Percentiles rank a stretch among this genome's conserved stretches.
Evolutionary conservation across 140 eudicot species (phyloP).

Genomic region (Erigeron philadelphicus): DNA sequence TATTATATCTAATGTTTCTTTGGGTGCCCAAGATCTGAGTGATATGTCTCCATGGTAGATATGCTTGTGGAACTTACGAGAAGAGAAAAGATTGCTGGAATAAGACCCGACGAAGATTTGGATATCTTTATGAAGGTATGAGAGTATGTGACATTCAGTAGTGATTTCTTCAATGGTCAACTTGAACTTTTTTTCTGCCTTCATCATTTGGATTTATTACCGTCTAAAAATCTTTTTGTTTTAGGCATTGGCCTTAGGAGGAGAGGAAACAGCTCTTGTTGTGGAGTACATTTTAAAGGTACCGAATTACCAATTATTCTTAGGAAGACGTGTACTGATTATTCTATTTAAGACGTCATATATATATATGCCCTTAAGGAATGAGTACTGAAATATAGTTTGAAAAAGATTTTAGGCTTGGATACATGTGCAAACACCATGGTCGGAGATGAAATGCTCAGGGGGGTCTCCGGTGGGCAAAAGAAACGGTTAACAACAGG

Average conservation of each 20-base stretch:
- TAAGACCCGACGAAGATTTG: constrained; percentile 94
- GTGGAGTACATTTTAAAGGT: constrained; percentile 95
- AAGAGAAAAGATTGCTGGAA: constrained; percentile 77
- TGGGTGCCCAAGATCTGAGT: constrained; percentile 32
- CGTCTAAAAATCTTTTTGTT: background rate
- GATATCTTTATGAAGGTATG: constrained; percentile 88
- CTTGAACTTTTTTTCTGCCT: background rate
- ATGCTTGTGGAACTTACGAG: constrained; percentile 91
- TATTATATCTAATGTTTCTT: background rate
- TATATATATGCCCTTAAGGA: no score
- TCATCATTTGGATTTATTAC: constrained; percentile 6
- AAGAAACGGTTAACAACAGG: constrained; percentile 96
- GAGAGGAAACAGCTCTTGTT: constrained; percentile 67
- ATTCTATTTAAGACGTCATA: no score
- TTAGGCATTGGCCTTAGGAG: constrained; percentile 84
- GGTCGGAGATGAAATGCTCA: constrained; percentile 97
- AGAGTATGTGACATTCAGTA: background rate
- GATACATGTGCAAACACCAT: constrained; percentile 81
- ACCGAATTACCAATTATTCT: constrained; percentile 31
- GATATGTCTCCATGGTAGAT: constrained; percentile 44
- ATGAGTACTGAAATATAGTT: constrained; percentile 33
- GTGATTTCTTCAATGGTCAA: background rate
- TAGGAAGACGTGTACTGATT: no score
- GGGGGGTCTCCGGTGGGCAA: constrained; percentile 97
- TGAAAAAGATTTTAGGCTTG: constrained; percentile 88